These are phyloP conservation scores for Microbotryomycetes sp. DNA, from an alignment of 1,284 basidiomycete species.

Conservation along the genomic window DNA sequence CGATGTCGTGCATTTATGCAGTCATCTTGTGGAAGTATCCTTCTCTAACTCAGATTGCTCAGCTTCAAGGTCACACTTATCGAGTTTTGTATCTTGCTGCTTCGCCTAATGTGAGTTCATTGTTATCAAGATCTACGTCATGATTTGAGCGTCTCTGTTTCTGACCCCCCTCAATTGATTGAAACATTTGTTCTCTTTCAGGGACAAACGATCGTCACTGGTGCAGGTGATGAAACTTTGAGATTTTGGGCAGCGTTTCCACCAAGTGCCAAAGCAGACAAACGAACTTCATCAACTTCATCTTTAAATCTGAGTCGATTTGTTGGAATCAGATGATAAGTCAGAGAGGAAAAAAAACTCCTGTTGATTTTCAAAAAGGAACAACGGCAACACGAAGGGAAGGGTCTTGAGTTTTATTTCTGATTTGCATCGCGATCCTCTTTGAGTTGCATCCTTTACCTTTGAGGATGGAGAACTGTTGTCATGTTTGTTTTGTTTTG, in stretches of 20 bases:
- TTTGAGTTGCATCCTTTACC: no score
- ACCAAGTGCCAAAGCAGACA: constrained; percentile 21
- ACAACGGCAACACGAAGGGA: no score
- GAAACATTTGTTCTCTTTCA: no score
- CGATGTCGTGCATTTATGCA: not conserved
- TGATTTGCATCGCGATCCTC: no score
- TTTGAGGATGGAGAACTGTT: no score
- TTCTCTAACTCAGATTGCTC: constrained; percentile 83
- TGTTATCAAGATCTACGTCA: constrained; percentile 1
- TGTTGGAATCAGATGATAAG: constrained; percentile 19
- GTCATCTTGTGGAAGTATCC: constrained; percentile 99
- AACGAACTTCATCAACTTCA: constrained; percentile 9
- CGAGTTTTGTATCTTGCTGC: constrained; percentile 85
- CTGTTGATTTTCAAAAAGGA: no score
- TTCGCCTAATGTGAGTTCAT: constrained; percentile 38
- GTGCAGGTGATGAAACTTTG: constrained; percentile 94
- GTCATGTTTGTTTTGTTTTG: no score
- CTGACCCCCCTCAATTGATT: no score
- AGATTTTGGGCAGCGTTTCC: constrained; percentile 89
- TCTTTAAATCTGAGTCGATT: constrained; percentile 27
- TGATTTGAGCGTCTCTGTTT: not conserved
- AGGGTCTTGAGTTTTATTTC: no score
- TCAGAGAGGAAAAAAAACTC: no score
- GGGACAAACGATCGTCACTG: constrained; percentile 95
- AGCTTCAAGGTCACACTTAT: constrained; percentile 87